These are phyloP conservation scores for Pleurostoma richardsiae DNA, from an alignment of 2,329 filamentous ascomycete species.

Conservation along the genomic window DNA sequence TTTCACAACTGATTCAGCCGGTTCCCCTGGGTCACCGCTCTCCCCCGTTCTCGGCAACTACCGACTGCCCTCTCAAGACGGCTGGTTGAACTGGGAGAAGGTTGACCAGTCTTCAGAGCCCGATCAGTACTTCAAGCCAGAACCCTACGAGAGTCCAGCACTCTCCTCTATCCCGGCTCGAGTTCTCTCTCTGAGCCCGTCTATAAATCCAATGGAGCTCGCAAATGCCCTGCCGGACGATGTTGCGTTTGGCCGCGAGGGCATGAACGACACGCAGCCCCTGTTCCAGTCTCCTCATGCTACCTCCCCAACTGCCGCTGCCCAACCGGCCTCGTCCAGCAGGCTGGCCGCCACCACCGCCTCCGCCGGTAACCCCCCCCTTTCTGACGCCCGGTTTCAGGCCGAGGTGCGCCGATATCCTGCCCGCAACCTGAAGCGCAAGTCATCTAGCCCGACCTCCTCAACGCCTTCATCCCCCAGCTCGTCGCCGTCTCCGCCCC, in stretches of 20 bases:
- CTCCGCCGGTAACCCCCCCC: conserved; percentile 4
- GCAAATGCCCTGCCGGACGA: conserved; percentile 10
- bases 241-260: conserved; percentile 15
- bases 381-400: neutral
- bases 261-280: conserved; percentile 16
- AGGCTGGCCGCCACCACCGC: conserved; percentile 13
- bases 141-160: conserved; percentile 21
- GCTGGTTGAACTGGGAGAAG: conserved; percentile 23
- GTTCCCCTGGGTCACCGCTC: conserved; percentile 21
- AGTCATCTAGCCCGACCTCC: conserved; percentile 15
- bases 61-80: conserved; percentile 19
- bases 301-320: conserved; percentile 4
- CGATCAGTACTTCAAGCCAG: conserved; percentile 23
- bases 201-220: conserved; percentile 27
- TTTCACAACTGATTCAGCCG: conserved; percentile 27
- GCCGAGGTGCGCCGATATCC: conserved; percentile 5
- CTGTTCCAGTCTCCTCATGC: conserved; percentile 17
- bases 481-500: conserved; percentile 12
- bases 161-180: conserved; percentile 16
- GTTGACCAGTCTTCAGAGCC: conserved; percentile 18
- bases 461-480: conserved; percentile 11
- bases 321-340: neutral
- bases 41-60: conserved; percentile 24
- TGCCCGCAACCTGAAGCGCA: conserved; percentile 23
- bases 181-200: conserved; percentile 21